These are phyloP conservation scores for Atalantia buxifolia DNA, from an alignment of 345 rosid species.

Conservation along the genomic window DNA sequence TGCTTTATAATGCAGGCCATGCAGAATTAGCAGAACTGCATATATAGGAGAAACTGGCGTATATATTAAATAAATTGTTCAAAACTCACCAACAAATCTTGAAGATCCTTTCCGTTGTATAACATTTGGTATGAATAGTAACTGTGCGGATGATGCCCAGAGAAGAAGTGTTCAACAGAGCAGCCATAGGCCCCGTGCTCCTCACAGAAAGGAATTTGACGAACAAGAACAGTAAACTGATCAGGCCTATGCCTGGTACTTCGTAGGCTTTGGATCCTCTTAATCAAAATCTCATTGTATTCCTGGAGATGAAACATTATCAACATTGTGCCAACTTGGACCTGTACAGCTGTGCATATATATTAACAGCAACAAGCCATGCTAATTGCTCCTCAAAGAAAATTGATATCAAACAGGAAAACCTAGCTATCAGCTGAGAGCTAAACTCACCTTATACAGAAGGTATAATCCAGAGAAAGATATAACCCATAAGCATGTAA, in stretches of 20 bases:
- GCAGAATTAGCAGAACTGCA: neutral
- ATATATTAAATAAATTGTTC: too few relatives aligned
- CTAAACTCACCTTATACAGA: slow-evolving; percentile 55
- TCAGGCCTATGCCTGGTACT: slow-evolving; percentile 60
- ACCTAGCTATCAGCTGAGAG: neutral
- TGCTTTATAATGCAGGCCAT: neutral
- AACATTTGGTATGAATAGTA: slow-evolving; percentile 69
- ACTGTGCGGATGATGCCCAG: slow-evolving; percentile 57
- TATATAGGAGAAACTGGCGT: neutral
- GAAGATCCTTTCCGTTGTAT: slow-evolving; percentile 58
- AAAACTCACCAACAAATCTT: slow-evolving; percentile 54
- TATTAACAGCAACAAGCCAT: slow-evolving; percentile 1
- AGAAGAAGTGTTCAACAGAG: slow-evolving; percentile 77
- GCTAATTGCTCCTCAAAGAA: neutral
- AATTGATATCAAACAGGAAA: neutral
- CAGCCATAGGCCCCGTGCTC: slow-evolving; percentile 57
- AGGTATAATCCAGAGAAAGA: slow-evolving; percentile 69
- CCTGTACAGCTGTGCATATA: neutral
- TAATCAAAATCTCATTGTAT: slow-evolving; percentile 56
- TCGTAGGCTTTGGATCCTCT: slow-evolving; percentile 56
- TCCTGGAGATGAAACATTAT: slow-evolving; percentile 52
- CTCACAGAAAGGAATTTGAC: slow-evolving; percentile 64
- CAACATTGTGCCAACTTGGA: slow-evolving; percentile 11
- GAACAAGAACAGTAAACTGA: slow-evolving; percentile 72
- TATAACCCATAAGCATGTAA: slow-evolving; percentile 74